phyloP scores from a whole-genome alignment of 2,329 filamentous ascomycete species.

The Escovopsis sp. region DNA sequence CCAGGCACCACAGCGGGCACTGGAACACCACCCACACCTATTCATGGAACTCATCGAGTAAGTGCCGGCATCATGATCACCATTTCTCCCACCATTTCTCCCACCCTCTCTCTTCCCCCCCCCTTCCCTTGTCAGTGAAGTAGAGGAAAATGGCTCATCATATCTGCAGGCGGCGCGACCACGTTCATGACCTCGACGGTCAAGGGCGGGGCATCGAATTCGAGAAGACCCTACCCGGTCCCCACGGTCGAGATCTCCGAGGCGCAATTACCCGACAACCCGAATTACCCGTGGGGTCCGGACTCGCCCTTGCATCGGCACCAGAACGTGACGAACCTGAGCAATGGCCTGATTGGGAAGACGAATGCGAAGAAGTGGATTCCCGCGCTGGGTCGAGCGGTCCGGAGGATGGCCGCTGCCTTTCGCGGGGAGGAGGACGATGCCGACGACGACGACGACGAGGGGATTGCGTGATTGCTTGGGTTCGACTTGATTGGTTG shows the following conservation, averaged over 20 bases:
- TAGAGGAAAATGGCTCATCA: neutral
- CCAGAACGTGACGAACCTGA: conserved; percentile 15
- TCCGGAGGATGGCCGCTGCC: conserved; percentile 1
- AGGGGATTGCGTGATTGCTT: neutral
- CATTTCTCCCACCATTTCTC: neutral
- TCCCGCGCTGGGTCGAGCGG: conserved; percentile 1
- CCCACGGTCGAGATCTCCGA: conserved; percentile 8
- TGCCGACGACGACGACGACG: neutral
- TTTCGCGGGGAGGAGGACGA: neutral
- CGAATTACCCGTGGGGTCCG: conserved; percentile 23
- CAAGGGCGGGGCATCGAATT: conserved; percentile 3
- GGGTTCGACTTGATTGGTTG: no score
- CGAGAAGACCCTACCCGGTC: conserved; percentile 6
- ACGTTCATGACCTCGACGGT: conserved; percentile 9
- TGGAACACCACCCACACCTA: neutral
- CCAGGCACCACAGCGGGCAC: conserved; percentile 1
- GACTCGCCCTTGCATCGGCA: conserved; percentile 22
- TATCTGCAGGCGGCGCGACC: conserved; percentile 4
- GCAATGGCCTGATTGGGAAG: conserved; percentile 6
- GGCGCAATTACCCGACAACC: conserved; percentile 14
- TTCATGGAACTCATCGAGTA: conserved; percentile 1
- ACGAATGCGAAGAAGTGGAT: neutral
- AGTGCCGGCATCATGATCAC: neutral
- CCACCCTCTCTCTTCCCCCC: neutral
- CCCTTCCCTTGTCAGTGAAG: neutral